Evolutionary conservation across 2,329 filamentous ascomycete species (phyloP).

Genomic region (Neofusicoccum laricinum): DNA sequence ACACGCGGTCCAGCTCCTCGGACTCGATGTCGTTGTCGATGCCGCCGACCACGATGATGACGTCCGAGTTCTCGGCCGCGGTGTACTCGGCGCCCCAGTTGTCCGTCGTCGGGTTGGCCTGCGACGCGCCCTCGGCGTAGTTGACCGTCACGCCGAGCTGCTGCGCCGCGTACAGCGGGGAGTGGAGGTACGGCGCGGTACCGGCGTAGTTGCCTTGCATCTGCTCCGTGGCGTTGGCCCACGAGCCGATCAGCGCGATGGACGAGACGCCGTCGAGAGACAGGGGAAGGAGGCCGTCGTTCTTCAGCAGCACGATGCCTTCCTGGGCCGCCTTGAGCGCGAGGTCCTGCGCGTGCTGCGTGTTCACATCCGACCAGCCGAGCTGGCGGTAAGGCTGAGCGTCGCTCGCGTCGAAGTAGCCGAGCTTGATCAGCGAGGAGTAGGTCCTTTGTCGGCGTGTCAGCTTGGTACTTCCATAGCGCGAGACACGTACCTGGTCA

Average conservation of each 20-base stretch:
- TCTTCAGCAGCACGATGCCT: conserved; percentile 52
- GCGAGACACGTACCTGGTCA: conserved; percentile 41
- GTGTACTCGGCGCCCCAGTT: conserved; percentile 20
- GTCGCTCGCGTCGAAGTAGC: conserved; percentile 55
- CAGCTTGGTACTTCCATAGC: not conserved
- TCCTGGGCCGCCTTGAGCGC: conserved; percentile 53
- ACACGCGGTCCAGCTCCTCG: conserved; percentile 52
- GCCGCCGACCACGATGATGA: conserved; percentile 55
- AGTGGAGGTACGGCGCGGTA: conserved; percentile 53
- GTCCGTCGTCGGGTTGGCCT: conserved; percentile 28
- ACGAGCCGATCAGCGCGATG: conserved; percentile 57
- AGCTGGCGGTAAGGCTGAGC: conserved; percentile 51
- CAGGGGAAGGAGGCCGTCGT: conserved; percentile 50
- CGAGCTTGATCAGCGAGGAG: conserved; percentile 52
- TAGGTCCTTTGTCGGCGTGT: conserved; percentile 32
- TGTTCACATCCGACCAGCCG: conserved; percentile 55
- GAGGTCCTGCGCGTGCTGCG: conserved; percentile 52
- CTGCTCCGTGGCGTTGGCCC: conserved; percentile 56
- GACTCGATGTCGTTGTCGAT: conserved; percentile 53
- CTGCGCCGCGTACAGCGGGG: conserved; percentile 52
- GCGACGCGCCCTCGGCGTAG: conserved; percentile 41
- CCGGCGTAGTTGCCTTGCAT: conserved; percentile 58
- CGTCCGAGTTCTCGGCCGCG: conserved; percentile 45
- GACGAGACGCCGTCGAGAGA: conserved; percentile 34
- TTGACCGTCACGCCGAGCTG: conserved; percentile 45